Base-by-base conservation (phyloP, 2,329 filamentous ascomycete species). In the Diplodia scrobiculata region DNA sequence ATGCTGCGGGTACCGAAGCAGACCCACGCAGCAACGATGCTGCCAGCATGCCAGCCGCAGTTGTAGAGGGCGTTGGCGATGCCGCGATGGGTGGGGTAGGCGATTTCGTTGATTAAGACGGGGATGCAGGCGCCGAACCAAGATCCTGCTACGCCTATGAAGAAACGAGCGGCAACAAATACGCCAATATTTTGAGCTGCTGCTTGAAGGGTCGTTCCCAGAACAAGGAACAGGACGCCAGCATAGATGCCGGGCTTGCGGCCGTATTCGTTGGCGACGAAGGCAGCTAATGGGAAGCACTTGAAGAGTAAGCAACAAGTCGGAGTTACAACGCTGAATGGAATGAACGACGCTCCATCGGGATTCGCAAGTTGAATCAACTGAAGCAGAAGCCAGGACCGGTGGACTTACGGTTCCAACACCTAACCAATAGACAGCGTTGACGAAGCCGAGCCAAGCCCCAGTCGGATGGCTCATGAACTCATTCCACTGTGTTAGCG, bases 81-180 rank as follows among this genome's bases (percentile, higher is more conserved):
- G 21, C 72, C 73, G 14, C 79, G 75, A 51, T 81, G 77, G 0
- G 72, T 73, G 0, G 79, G 79, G 51, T 82, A 79, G 6, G 79
- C 78, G 27, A 82, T 74, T 67, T 83, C 81, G 27, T 77, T 80
- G 69, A 83, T 76, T 11, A 82, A 70, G 1, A 79, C 68, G 2
- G 78, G 77, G 1, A 74, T 74, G 10, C 86, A 87, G 4, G 84
- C 83, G 78, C 88, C 84, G 71, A 89, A 87, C 0, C 86, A 80
- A 58, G 89, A 77, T 53, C 84, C 86, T 77, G 88, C 88, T 54
- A 88, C 88, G 71, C 89, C 89, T 38, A 89, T 83, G 60, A 89
- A 76, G 70, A 87, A 86, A 60, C 87, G 82, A 51, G 86, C 86
- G 13, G 79, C 84, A 71, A 87, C 81, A 70, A 86, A 88, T 80